Base-by-base conservation (phyloP, 2,329 filamentous ascomycete genomes). In the Fusarium sp. region DNA sequence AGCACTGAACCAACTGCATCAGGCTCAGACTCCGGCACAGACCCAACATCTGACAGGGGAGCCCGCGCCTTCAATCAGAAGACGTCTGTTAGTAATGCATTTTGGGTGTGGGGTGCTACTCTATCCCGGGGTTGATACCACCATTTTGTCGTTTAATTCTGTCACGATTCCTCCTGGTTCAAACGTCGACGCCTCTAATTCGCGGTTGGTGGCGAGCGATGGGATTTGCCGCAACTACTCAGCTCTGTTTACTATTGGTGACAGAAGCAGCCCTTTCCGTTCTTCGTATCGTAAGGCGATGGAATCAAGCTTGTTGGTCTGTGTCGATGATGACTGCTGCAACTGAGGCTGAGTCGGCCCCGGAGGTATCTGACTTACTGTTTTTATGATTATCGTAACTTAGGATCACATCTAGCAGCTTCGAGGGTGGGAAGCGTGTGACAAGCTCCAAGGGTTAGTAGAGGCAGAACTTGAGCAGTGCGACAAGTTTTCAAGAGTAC, bases 141-240 rank as follows among this genome's bases (percentile, higher is more conserved):
- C 43, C 43, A 46, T 46, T 46, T 13, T 46, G 43, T 46, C 23
- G 43, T 7, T 46, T 46, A 46, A 46, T 46, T 46, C 43, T 28
- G 11, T 46, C 23, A 46, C 18, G 43, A 23, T 46, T 46, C 43
- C 43, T 46, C 12, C 43, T 30, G 12, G 43, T 30, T 46, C 43
- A n/a, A 46, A 46, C 11, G 43, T 28, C 23, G 43, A 46, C 3
- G 23, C 8, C 23, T 46, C 18, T 46, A n/a, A 30, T 46, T 7
- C 15, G 43, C 23, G 23, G 43, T 46, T 46, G 43, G 23, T 28
- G n/a, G 18, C 43, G 5, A 28, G 43, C 43, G 6, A 28, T 28
- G 12, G 27, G 43, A 46, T 46, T 46, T 46, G 43, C 43, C 43
- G 23, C 7, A 46, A 46, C 43, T 46, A 46, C 43, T 28, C 23